Conservation (phyloP, 1,284 basidiomycete genomes). For the Rhodofomes roseus region DNA sequence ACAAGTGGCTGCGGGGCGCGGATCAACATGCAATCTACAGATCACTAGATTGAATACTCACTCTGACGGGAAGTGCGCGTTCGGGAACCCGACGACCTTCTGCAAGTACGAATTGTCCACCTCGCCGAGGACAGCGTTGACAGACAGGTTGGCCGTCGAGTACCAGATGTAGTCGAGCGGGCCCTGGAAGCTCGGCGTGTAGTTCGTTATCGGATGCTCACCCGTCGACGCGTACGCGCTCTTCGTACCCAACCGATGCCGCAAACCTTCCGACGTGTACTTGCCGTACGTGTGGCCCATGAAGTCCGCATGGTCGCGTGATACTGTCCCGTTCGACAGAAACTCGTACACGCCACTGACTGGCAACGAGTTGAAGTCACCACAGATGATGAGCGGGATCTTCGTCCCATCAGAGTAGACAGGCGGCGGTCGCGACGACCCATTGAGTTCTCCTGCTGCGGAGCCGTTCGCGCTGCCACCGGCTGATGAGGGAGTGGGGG, state of each 20-base stretch:
- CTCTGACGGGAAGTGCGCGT: constrained; percentile 95
- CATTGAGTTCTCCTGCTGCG: constrained; percentile 28
- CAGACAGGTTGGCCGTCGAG: constrained; percentile 72
- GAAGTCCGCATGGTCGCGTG: constrained; percentile 87
- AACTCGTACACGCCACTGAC: constrained; percentile 92
- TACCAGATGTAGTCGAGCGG: constrained; percentile 96
- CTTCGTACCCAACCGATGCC: constrained; percentile 80
- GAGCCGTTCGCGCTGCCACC: constrained; percentile 19
- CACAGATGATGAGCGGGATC: constrained; percentile 90
- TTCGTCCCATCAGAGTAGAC: constrained; percentile 79
- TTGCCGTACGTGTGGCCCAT: constrained; percentile 88
- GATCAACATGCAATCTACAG: constrained; percentile 12
- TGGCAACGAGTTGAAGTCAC: constrained; percentile 93
- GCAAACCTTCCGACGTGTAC: constrained; percentile 89
- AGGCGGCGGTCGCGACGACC: constrained; percentile 51
- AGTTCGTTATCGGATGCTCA: constrained; percentile 86
- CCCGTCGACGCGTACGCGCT: constrained; percentile 74
- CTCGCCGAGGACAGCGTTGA: constrained; percentile 85
- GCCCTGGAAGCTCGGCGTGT: constrained; percentile 81
- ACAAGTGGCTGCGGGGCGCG: constrained; percentile 51
- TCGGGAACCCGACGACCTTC: constrained; percentile 95
- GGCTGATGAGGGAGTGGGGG: constrained; percentile 31
- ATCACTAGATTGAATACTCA: constrained; percentile 44
- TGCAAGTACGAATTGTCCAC: constrained; percentile 85
- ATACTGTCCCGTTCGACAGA: constrained; percentile 69